These are phyloP conservation scores for Didymella sp. DNA, from an alignment of 2,329 filamentous ascomycete species.

Conservation along the genomic window DNA sequence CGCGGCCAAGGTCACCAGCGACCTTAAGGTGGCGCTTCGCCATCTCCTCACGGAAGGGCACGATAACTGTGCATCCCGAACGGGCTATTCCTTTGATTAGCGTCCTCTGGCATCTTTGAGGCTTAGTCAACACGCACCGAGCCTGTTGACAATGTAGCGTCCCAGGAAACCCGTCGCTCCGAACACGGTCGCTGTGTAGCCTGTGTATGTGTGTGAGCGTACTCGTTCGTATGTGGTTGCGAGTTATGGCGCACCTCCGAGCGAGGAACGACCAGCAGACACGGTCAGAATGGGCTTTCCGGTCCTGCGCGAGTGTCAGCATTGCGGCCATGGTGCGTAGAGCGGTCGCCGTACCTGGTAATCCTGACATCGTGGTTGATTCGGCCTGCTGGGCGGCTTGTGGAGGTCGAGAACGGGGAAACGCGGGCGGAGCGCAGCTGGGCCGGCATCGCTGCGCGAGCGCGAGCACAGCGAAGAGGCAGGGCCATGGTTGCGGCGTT, in stretches of 20 bases:
- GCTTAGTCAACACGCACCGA: constrained; percentile 65
- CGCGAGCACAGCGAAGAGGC: constrained; percentile 50
- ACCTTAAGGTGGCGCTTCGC: constrained; percentile 95
- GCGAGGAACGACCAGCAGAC: constrained; percentile 85
- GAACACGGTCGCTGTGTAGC: constrained; percentile 96
- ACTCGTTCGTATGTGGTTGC: constrained; percentile 11
- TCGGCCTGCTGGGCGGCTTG: constrained; percentile 34
- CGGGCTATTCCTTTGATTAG: constrained; percentile 66
- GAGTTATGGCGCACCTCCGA: constrained; percentile 71
- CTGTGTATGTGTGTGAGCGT: constrained; percentile 58
- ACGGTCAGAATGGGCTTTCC: constrained; percentile 92
- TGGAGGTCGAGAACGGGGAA: constrained; percentile 38
- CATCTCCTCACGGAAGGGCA: constrained; percentile 98
- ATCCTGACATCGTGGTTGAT: constrained; percentile 83
- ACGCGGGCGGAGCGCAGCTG: constrained; percentile 39
- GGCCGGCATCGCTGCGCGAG: constrained; percentile 47
- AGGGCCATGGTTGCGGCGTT: constrained; percentile 49
- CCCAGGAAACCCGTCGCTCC: constrained; percentile 95
- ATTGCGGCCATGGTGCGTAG: not conserved
- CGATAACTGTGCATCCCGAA: constrained; percentile 90
- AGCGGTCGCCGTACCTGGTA: constrained; percentile 58
- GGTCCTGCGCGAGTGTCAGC: constrained; percentile 61
- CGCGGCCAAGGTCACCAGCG: constrained; percentile 88
- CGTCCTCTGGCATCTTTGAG: not conserved
- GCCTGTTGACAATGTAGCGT: constrained; percentile 94